These are phyloP conservation scores for Luzula sylvatica DNA, from an alignment of 176 grass and related monocot species.

Conservation along the genomic window DNA sequence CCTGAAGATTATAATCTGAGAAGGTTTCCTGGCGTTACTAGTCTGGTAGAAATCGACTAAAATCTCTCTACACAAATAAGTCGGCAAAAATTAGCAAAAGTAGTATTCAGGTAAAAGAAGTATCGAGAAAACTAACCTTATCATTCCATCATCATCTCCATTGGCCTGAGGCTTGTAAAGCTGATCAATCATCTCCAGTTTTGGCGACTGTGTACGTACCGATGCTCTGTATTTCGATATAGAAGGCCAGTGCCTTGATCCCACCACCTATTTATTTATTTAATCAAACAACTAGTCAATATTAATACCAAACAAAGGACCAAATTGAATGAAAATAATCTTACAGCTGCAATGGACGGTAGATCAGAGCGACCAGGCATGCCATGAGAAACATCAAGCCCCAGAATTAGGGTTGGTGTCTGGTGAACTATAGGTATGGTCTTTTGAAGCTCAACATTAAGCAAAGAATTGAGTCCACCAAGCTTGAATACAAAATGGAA, in stretches of 20 bases:
- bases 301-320: no score
- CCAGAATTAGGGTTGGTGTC: slow-evolving; percentile 64
- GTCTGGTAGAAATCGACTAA: slow-evolving; percentile 19
- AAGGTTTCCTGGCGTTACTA: slow-evolving; percentile 1
- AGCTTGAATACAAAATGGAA: slow-evolving; percentile 37
- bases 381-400: slow-evolving; percentile 85
- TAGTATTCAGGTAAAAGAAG: not conserved
- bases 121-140: slow-evolving; percentile 1
- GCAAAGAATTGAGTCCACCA: slow-evolving; percentile 67
- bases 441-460: slow-evolving; percentile 40
- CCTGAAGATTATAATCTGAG: slow-evolving; percentile 20
- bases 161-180: slow-evolving; percentile 5
- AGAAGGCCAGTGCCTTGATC: slow-evolving; percentile 12
- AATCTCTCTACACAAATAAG: slow-evolving; percentile 12
- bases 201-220: slow-evolving; percentile 8
- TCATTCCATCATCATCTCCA: slow-evolving; percentile 16
- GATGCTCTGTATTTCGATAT: slow-evolving; percentile 18
- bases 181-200: slow-evolving; percentile 17
- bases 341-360: slow-evolving; percentile 76
- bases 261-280: slow-evolving; percentile 4
- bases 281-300: not conserved
- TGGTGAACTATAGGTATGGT: slow-evolving; percentile 41
- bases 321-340: not conserved
- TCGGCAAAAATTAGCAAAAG: not conserved
- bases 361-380: slow-evolving; percentile 51